A percentile compares a stretch with the other conserved stretches of the same genome.
These are phyloP conservation scores for Paramarasmius palmivorus DNA, from an alignment of 1,284 basidiomycete genomes.

Conservation along the genomic window DNA sequence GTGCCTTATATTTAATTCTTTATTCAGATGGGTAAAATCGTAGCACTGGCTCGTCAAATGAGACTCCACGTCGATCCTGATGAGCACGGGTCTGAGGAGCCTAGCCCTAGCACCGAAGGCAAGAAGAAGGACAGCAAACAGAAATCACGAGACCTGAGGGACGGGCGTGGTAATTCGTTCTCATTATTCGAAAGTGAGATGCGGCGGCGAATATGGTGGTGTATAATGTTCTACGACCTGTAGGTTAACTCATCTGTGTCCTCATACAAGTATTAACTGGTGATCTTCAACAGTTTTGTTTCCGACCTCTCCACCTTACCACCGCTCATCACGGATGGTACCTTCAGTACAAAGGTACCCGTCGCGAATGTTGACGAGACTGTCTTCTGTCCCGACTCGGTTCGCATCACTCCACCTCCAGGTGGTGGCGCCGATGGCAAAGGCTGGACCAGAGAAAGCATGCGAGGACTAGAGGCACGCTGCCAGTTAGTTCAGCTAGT, in stretches of 20 bases:
- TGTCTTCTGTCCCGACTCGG: conserved; percentile 15
- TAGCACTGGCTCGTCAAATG: conserved; percentile 64
- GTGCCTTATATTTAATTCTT: conserved; percentile 4
- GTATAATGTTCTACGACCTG: conserved; percentile 71
- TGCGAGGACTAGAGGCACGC: conserved; percentile 33
- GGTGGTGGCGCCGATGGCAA: conserved; percentile 21
- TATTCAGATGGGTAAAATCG: conserved; percentile 62
- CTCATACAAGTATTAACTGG: conserved; percentile 3
- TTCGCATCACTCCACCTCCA: conserved; percentile 20
- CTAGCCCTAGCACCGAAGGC: background rate
- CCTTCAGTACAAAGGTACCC: conserved; percentile 49
- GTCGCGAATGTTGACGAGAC: conserved; percentile 46
- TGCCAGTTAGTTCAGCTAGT: conserved; percentile 32
- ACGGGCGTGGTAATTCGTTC: conserved; percentile 32
- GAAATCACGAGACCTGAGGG: conserved; percentile 17
- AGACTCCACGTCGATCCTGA: conserved; percentile 64
- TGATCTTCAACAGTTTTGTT: conserved; percentile 49
- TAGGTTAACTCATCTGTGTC: conserved; percentile 35
- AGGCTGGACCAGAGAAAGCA: conserved; percentile 18
- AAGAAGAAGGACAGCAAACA: conserved; percentile 3
- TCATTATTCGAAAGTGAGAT: conserved; percentile 57
- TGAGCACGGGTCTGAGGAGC: conserved; percentile 23
- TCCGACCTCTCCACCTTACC: conserved; percentile 64
- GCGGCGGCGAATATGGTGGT: conserved; percentile 71
- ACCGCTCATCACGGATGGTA: conserved; percentile 52